Evolutionary conservation across 768 basidiomycete species (phyloP).

Genomic region (Paxillus involutus): DNA sequence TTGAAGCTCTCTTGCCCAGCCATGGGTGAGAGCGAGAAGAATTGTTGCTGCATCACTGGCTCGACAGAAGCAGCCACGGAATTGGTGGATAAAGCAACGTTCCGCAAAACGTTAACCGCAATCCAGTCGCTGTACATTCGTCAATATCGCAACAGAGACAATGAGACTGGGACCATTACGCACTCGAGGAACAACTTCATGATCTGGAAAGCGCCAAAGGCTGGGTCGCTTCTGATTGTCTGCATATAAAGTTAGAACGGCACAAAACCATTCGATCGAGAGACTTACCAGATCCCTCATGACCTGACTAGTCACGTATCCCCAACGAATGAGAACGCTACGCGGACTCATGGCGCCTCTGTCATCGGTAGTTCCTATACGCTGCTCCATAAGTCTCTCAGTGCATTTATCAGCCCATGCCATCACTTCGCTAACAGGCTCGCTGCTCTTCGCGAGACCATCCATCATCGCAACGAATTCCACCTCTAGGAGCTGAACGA

Average conservation of each 20-base stretch:
- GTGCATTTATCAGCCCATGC: conserved; percentile 91
- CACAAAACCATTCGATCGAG: neutral
- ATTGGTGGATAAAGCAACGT: conserved; percentile 85
- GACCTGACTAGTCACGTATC: conserved; percentile 89
- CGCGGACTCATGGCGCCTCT: conserved; percentile 81
- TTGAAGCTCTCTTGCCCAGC: conserved; percentile 80
- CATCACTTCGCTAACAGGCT: conserved; percentile 87
- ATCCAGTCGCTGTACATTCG: conserved; percentile 76
- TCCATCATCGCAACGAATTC: conserved; percentile 82
- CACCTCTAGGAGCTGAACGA: conserved; percentile 81
- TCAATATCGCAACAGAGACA: conserved; percentile 17
- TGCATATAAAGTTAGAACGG: conserved; percentile 29
- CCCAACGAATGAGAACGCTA: conserved; percentile 87
- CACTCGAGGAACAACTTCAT: conserved; percentile 89
- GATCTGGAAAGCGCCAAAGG: conserved; percentile 91
- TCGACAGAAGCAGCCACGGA: conserved; percentile 91
- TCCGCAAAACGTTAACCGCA: conserved; percentile 83
- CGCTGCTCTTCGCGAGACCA: conserved; percentile 63
- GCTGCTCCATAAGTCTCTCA: conserved; percentile 76
- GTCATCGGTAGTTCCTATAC: conserved; percentile 63
- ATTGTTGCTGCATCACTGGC: conserved; percentile 89
- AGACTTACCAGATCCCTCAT: conserved; percentile 83
- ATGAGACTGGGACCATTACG: conserved; percentile 29
- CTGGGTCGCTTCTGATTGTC: conserved; percentile 91
- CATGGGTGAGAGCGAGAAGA: conserved; percentile 87